Conservation (phyloP, 768 basidiomycete species). For the Boletellus emodensis region DNA sequence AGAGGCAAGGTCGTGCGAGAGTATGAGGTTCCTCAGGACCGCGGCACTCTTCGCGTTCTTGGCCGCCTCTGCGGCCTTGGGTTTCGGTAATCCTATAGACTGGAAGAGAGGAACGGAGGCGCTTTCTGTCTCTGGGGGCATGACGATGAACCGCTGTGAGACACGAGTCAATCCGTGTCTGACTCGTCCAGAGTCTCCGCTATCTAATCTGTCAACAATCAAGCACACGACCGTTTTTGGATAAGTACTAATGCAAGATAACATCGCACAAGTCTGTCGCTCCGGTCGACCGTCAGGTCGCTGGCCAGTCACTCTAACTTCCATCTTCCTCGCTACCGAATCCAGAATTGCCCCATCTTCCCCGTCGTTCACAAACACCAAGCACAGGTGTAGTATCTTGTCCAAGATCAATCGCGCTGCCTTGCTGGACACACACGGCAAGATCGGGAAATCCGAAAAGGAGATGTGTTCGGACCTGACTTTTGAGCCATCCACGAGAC, state of each 20-base stretch:
- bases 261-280: slow-evolving; percentile 21
- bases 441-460: slow-evolving; percentile 29
- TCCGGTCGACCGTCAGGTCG: slow-evolving; percentile 23
- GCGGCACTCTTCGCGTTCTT: slow-evolving; percentile 76
- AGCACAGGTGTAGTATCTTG: slow-evolving; percentile 19
- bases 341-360: neutral
- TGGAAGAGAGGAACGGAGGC: slow-evolving; percentile 51
- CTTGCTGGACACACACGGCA: slow-evolving; percentile 20
- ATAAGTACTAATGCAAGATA: slow-evolving; percentile 16
- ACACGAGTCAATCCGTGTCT: neutral
- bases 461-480: slow-evolving; percentile 23
- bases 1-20: slow-evolving; percentile 44
- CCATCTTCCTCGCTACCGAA: slow-evolving; percentile 18
- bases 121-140: slow-evolving; percentile 16
- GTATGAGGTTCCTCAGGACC: slow-evolving; percentile 66
- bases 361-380: slow-evolving; percentile 26
- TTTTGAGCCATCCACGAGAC: slow-evolving; percentile 10
- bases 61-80: slow-evolving; percentile 79
- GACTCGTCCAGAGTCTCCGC: neutral
- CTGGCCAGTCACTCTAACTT: slow-evolving; percentile 18
- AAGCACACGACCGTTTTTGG: neutral
- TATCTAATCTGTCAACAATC: slow-evolving; percentile 23
- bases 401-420: slow-evolving; percentile 19
- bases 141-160: slow-evolving; percentile 2
- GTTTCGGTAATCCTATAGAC: slow-evolving; percentile 68